Conservation (phyloP, 192 early-diverging fungal species). For the Geranomyces variabilis region DNA sequence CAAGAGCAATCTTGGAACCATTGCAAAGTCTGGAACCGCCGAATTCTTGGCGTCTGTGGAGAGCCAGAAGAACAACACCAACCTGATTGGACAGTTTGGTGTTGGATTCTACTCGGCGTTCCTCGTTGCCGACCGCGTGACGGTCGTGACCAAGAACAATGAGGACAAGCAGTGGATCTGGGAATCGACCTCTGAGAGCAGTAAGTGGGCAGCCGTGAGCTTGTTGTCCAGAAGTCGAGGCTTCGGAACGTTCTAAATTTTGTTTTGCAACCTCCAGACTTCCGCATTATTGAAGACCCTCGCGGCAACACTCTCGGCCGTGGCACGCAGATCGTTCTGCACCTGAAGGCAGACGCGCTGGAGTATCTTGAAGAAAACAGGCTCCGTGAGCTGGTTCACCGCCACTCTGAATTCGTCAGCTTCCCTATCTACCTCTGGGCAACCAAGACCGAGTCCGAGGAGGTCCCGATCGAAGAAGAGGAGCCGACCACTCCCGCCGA, state of each 20-base stretch:
- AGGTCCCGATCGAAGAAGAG: slow-evolving; percentile 51
- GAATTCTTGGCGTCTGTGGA: slow-evolving; percentile 85
- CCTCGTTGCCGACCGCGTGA: slow-evolving; percentile 92
- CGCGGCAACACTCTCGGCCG: slow-evolving; percentile 87
- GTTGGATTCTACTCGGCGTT: slow-evolving; percentile 99
- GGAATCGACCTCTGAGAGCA: slow-evolving; percentile 89
- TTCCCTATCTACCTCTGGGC: slow-evolving; percentile 93
- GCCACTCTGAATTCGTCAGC: slow-evolving; percentile 96
- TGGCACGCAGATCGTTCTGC: slow-evolving; percentile 91
- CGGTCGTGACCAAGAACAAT: slow-evolving; percentile 89
- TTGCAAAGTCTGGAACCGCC: slow-evolving; percentile 96
- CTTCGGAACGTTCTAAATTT: too few relatives aligned
- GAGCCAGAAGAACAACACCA: slow-evolving; percentile 68
- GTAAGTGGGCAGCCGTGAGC: slow-evolving; percentile 25
- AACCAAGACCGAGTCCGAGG: slow-evolving; percentile 61
- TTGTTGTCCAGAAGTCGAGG: not conserved
- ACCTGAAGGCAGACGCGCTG: slow-evolving; percentile 85
- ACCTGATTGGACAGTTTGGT: slow-evolving; percentile 97
- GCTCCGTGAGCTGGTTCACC: slow-evolving; percentile 73
- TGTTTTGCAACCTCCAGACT: slow-evolving; percentile 47
- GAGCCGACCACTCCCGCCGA: slow-evolving; percentile 35
- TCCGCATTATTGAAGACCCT: slow-evolving; percentile 88
- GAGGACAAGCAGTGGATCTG: slow-evolving; percentile 88
- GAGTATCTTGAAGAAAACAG: slow-evolving; percentile 76
- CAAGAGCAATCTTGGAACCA: slow-evolving; percentile 90